phyloP scores from a whole-genome alignment of 192 early-diverging fungal genomes.

The Gigaspora rosea region DNA sequence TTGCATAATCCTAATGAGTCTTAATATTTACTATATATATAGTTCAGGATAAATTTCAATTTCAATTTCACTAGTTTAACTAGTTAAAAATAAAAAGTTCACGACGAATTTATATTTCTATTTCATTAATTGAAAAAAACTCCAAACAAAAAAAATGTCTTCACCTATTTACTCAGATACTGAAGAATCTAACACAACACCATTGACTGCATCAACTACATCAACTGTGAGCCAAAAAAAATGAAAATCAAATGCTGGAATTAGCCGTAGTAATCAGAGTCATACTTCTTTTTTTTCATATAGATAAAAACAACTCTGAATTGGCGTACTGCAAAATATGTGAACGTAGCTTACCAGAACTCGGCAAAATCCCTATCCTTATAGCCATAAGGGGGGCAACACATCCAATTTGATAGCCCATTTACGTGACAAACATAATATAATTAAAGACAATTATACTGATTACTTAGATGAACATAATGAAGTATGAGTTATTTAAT shows the following conservation, averaged over 20 bases:
- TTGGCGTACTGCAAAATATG: constrained; percentile 10
- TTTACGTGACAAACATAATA: constrained; percentile 13
- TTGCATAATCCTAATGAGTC: too few relatives aligned
- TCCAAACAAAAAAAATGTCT: too few relatives aligned
- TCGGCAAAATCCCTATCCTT: neutral
- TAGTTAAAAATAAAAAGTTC: too few relatives aligned
- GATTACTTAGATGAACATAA: constrained; percentile 9
- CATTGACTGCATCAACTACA: too few relatives aligned
- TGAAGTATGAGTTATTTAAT: neutral
- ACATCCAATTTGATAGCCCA: constrained; percentile 9
- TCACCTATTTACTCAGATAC: too few relatives aligned
- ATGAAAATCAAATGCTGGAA: neutral
- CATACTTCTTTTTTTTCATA: constrained; percentile 1
- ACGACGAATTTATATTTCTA: too few relatives aligned
- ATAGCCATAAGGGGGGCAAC: constrained; percentile 7
- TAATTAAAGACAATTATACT: constrained; percentile 8
- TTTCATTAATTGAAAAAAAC: too few relatives aligned
- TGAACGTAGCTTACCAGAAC: neutral
- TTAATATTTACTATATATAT: too few relatives aligned
- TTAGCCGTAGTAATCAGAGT: neutral
- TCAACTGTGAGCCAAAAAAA: neutral
- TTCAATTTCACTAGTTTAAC: too few relatives aligned
- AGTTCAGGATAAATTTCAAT: too few relatives aligned
- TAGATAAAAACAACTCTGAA: neutral
- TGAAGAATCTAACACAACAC: too few relatives aligned